phyloP scores from a whole-genome alignment of 768 basidiomycete species.

The Leccinum subgranulosum region DNA sequence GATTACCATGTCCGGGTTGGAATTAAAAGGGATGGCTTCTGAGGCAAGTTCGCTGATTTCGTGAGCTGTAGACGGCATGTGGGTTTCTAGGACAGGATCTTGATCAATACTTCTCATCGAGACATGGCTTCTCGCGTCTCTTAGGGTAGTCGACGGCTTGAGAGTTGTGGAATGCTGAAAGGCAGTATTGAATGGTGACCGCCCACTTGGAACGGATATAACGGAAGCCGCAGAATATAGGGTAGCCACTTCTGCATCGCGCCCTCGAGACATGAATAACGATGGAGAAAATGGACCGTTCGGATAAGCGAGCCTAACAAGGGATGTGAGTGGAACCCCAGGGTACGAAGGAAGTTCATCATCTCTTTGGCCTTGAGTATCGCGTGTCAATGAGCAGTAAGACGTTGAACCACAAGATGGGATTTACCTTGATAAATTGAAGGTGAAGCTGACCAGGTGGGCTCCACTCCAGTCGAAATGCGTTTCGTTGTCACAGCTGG shows the following conservation, averaged over 20 bases:
- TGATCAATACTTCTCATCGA: constrained; percentile 23
- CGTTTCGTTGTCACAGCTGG: constrained; percentile 7
- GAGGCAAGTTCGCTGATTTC: constrained; percentile 78
- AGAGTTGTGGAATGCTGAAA: constrained; percentile 30
- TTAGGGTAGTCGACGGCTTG: constrained; percentile 25
- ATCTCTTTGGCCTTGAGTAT: constrained; percentile 19
- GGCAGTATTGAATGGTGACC: constrained; percentile 35
- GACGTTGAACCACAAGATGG: not conserved
- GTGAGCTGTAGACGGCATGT: constrained; percentile 52
- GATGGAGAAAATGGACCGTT: constrained; percentile 56
- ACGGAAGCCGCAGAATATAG: constrained; percentile 85
- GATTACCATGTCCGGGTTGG: constrained; percentile 66
- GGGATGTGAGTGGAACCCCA: constrained; percentile 67
- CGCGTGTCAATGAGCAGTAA: constrained; percentile 13
- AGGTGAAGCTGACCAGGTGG: constrained; percentile 11
- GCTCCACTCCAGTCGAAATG: constrained; percentile 16
- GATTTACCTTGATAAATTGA: constrained; percentile 21
- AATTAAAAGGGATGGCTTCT: constrained; percentile 61
- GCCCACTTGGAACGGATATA: constrained; percentile 57
- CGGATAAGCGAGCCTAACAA: constrained; percentile 66
- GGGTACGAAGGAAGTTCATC: constrained; percentile 38
- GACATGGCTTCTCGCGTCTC: constrained; percentile 15
- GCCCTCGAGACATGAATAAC: constrained; percentile 33
- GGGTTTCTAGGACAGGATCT: constrained; percentile 38
- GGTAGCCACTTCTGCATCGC: constrained; percentile 79